These are phyloP conservation scores for Pachysandra terminalis DNA, from an alignment of 164 flowering plant genomes.

Conservation along the genomic window DNA sequence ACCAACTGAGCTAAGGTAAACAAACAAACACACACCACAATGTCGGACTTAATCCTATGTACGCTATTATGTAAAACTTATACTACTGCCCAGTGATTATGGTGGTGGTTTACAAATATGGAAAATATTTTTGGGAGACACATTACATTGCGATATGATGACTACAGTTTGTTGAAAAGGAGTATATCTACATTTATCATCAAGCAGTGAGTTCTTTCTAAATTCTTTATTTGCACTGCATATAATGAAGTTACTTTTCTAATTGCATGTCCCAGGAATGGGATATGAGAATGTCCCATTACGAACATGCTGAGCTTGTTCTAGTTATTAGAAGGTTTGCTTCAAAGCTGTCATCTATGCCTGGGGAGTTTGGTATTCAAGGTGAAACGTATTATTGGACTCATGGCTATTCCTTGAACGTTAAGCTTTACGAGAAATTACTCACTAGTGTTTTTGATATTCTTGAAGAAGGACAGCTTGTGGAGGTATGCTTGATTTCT, in stretches of 20 bases:
- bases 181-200: background rate
- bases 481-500: conserved; percentile 40
- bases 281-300: conserved; percentile 42
- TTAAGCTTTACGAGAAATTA: conserved; percentile 67
- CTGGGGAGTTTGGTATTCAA: conserved; percentile 41
- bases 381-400: conserved; percentile 67
- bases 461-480: conserved; percentile 71
- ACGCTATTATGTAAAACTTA: too few species aligned
- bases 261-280: conserved; percentile 45
- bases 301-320: conserved; percentile 48
- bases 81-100: too few species aligned
- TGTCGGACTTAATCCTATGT: too few species aligned
- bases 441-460: conserved; percentile 64
- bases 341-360: conserved; percentile 40
- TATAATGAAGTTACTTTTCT: background rate
- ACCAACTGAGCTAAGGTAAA: too few species aligned
- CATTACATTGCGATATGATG: too few species aligned
- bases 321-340: conserved; percentile 39
- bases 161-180: too few species aligned
- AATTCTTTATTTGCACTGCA: background rate
- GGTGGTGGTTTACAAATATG: too few species aligned
- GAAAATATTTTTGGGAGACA: too few species aligned
- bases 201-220: background rate
- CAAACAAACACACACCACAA: too few species aligned
- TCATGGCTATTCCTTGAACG: conserved; percentile 61